Percentiles rank a stretch among this genome's conserved stretches.
Conservation (phyloP, 306 rosid species). For the Begonia fuchsioides region DNA sequence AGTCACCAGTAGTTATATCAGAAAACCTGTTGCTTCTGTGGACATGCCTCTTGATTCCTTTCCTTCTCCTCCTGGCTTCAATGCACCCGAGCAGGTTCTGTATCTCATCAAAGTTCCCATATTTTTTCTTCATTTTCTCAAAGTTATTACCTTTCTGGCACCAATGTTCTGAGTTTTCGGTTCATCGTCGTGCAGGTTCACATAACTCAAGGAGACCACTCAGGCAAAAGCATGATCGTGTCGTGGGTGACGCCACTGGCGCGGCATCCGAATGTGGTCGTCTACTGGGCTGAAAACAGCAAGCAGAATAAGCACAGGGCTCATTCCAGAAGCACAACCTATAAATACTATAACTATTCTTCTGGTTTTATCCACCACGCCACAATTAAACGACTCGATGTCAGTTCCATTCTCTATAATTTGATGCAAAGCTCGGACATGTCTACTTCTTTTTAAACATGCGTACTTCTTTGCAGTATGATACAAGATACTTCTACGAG, state of each 20-base stretch:
- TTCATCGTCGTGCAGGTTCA: slow-evolving; percentile 8
- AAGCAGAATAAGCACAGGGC: not conserved
- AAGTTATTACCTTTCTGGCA: not conserved
- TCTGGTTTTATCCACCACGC: slow-evolving; percentile 1
- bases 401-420: not conserved
- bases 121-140: too few relatives aligned
- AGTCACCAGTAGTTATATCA: not conserved
- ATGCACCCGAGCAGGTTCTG: not conserved
- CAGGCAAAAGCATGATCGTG: slow-evolving; percentile 10
- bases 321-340: not conserved
- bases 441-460: too few relatives aligned
- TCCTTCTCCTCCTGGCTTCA: not conserved
- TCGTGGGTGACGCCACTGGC: slow-evolving; percentile 13
- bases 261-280: not conserved
- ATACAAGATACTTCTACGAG: too few relatives aligned
- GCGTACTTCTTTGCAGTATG: too few relatives aligned
- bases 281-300: not conserved
- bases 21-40: not conserved
- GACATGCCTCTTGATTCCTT: not conserved
- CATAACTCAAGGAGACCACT: slow-evolving; percentile 15
- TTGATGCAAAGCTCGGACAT: not conserved
- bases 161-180: not conserved
- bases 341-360: not conserved
- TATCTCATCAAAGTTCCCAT: too few relatives aligned
- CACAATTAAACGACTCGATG: not conserved